Evolutionary conservation across 2,329 filamentous ascomycete species (phyloP), one percentile per base, ranked within the genome.

Genomic region (Penicillium brasilianum): DNA sequence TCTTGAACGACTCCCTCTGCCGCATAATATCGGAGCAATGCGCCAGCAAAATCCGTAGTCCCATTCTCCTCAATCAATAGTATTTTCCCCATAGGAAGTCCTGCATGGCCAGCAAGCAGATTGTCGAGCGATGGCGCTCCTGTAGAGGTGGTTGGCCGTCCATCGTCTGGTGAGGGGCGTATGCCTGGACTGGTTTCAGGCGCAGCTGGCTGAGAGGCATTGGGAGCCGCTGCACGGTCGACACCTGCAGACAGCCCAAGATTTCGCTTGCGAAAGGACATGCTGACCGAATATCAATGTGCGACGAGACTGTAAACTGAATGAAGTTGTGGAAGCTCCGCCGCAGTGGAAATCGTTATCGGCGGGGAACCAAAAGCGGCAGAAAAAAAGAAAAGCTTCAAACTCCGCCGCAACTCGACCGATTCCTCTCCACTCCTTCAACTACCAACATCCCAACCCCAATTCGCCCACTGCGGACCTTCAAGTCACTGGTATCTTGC

Each of bases 1-100:
- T 92, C 93, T 73, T 99, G 95, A 6, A 96, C 87, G 4, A 98
- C 85, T 1, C 95, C 95, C 78, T 99, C 93, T 0, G 94, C 93
- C 0, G 93, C 94, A 78, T 92, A 99, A 75, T 95, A 97, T 58
- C 91, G 86, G 48, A 97, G 78, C 60, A 98, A 80, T 28, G 91
- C 87, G 2, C 93, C 92, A 0, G 91, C 88, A 80, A 96, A 99
- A 75, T 99, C 95, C 0, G 95, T 99, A 0, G 94, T 97, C 0
- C 94, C 94, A 59, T 88, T 90, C 72, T 99, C 95, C 73, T 94
- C 91, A 34, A 97, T 81, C 5, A 99, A 79, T 0, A 98, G 73
- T 0, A 88, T 91, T 18, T 87, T 92, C 0, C 95, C 95, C 7
- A 98, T 82, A 0, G 91, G 87, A 4, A 98, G 82, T 0, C 95